A percentile compares a stretch with the other conserved stretches of the same genome.
These are phyloP conservation scores for Trypanosoma lewisi DNA, from an alignment of 208 protist genomes.

Conservation along the genomic window DNA sequence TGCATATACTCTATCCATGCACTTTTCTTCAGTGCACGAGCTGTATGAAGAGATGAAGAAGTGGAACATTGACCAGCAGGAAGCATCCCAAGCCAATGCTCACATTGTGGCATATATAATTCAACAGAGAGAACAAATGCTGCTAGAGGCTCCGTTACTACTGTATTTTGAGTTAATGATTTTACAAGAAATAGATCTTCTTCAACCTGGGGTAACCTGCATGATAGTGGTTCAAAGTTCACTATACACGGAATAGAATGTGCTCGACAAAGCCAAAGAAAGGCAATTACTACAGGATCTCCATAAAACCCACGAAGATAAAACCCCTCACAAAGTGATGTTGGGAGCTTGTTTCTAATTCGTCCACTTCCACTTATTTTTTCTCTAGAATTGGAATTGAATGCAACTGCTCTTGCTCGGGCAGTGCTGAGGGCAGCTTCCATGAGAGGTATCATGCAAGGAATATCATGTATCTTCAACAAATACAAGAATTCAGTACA, in stretches of 20 bases:
- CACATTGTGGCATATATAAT: conserved; percentile 20
- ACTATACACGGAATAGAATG: conserved; percentile 63
- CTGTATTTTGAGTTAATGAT: not conserved
- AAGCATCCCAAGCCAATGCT: conserved; percentile 25
- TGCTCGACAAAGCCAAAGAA: conserved; percentile 75
- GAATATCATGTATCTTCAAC: conserved; percentile 39
- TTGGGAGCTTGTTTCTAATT: not conserved
- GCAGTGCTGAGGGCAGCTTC: conserved; percentile 52
- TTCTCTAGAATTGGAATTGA: not conserved
- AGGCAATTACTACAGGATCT: conserved; percentile 62
- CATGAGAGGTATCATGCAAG: conserved; percentile 47
- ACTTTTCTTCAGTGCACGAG: conserved; percentile 18
- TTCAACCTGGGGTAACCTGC: not conserved
- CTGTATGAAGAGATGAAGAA: not conserved
- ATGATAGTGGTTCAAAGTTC: conserved; percentile 41
- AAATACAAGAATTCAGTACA: conserved; percentile 68
- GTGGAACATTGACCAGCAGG: not conserved
- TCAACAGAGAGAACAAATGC: conserved; percentile 28
- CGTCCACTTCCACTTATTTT: not conserved
- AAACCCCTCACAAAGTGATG: conserved; percentile 23
- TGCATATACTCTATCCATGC: conserved; percentile 29
- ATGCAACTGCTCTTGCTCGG: conserved; percentile 25
- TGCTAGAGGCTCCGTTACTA: conserved; percentile 28
- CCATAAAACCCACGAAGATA: conserved; percentile 50
- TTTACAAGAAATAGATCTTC: conserved; percentile 23